Conservation (phyloP, 108 stramenopile genomes). For the Fragilariopsis cylindrus region DNA sequence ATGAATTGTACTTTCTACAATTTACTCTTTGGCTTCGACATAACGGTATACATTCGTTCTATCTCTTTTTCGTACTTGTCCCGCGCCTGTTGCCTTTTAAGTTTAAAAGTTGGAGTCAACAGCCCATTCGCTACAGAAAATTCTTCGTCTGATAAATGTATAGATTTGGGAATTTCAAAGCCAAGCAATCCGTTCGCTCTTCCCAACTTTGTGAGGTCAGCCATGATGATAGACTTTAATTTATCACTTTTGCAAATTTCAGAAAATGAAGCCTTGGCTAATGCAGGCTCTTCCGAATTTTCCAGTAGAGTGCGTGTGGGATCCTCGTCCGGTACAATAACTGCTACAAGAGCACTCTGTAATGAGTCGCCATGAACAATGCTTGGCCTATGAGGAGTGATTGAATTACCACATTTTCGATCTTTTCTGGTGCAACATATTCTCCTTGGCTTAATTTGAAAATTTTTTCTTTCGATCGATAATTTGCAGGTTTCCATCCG, state of each 20-base stretch:
- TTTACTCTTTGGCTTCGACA: constrained; percentile 52
- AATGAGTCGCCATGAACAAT: constrained; percentile 95
- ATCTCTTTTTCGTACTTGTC: constrained; percentile 80
- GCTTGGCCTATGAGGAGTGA: constrained; percentile 83
- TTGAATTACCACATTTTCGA: constrained; percentile 90
- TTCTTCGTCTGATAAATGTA: constrained; percentile 76
- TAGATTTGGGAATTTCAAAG: constrained; percentile 86
- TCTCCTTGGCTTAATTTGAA: constrained; percentile 97
- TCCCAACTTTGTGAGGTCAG: constrained; percentile 60
- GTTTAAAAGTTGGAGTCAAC: constrained; percentile 95
- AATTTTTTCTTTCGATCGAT: constrained; percentile 98
- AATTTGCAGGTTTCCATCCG: constrained; percentile 90
- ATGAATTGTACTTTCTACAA: constrained; percentile 37
- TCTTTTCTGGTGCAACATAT: constrained; percentile 95
- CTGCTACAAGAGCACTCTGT: constrained; percentile 85
- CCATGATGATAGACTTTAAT: constrained; percentile 59
- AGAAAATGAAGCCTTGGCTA: constrained; percentile 48
- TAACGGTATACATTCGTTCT: constrained; percentile 75
- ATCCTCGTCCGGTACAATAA: constrained; percentile 95
- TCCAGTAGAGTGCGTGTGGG: constrained; percentile 58
- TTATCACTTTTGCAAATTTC: constrained; percentile 72
- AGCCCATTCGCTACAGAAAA: constrained; percentile 86
- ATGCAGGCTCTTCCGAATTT: constrained; percentile 23
- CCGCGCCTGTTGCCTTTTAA: constrained; percentile 86
- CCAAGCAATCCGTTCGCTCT: constrained; percentile 84